Percentiles rank a stretch among this genome's conserved stretches.
Conservation (phyloP, 1,284 basidiomycete species). For the Trichosporon sp. region DNA sequence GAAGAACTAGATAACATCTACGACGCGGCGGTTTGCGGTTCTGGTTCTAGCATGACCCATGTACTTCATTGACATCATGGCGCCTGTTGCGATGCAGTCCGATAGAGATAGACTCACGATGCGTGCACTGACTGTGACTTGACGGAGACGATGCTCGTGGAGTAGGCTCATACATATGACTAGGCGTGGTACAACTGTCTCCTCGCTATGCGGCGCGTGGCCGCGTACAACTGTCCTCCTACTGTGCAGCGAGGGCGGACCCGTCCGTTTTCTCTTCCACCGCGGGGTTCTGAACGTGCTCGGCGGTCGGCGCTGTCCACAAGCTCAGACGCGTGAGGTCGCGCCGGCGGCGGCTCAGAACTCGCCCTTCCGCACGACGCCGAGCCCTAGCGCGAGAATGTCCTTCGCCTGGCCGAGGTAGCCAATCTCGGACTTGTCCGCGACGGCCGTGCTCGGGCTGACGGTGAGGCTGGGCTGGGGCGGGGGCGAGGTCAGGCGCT, state of each 20-base stretch:
- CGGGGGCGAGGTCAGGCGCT: conserved; percentile 32
- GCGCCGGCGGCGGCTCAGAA: too few species aligned
- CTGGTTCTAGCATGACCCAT: conserved; percentile 27
- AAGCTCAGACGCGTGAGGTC: too few species aligned
- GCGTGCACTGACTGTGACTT: too few species aligned
- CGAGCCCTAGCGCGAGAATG: neutral
- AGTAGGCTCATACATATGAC: neutral
- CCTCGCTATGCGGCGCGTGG: neutral
- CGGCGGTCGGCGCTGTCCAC: too few species aligned
- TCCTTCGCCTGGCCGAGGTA: conserved; percentile 48
- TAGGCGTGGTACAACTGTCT: neutral
- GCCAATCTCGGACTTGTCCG: conserved; percentile 26
- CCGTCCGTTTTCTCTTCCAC: too few species aligned
- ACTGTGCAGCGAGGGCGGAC: neutral
- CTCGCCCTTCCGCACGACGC: neutral
- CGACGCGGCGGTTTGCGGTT: conserved; percentile 17
- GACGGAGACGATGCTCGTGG: too few species aligned
- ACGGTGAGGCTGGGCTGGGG: conserved; percentile 14
- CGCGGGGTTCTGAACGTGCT: too few species aligned
- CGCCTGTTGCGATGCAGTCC: neutral
- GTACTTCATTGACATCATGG: conserved; percentile 25
- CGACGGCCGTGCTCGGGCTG: conserved; percentile 21
- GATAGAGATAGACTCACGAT: neutral
- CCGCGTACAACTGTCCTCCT: neutral
- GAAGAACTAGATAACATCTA: conserved; percentile 47